Conservation (phyloP, 2,329 filamentous ascomycete species). For the Sporothrix dimorphospora region DNA sequence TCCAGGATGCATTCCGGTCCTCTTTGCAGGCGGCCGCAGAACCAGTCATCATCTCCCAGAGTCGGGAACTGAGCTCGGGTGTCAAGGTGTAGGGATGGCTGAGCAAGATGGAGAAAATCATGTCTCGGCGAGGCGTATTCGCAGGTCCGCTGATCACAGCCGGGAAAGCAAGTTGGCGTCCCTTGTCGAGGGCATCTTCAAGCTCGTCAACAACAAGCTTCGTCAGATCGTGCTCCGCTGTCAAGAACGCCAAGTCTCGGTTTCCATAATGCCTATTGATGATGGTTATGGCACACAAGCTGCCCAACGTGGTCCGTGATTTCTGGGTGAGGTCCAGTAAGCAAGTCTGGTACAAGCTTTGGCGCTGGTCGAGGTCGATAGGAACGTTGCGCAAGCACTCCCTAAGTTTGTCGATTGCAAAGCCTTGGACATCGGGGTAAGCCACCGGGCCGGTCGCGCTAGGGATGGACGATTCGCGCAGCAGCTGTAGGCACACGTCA, state of each 20-base stretch:
- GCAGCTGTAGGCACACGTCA: conserved; percentile 63
- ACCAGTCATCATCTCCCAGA: conserved; percentile 78
- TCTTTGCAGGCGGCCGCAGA: conserved; percentile 59
- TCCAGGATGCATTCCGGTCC: conserved; percentile 71
- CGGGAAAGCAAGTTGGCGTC: conserved; percentile 47
- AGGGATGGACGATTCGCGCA: conserved; percentile 70
- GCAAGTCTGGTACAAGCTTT: conserved; percentile 67
- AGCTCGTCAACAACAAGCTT: conserved; percentile 67
- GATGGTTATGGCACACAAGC: conserved; percentile 65
- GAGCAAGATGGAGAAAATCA: conserved; percentile 61
- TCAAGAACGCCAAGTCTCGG: conserved; percentile 60
- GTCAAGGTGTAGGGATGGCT: conserved; percentile 63
- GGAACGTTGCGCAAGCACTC: conserved; percentile 61
- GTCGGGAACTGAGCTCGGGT: conserved; percentile 59
- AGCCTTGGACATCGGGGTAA: conserved; percentile 64
- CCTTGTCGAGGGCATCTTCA: conserved; percentile 54
- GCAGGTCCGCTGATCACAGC: conserved; percentile 52
- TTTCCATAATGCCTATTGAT: conserved; percentile 51
- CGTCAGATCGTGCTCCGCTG: conserved; percentile 63
- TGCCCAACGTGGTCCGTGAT: conserved; percentile 69
- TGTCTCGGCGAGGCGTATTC: conserved; percentile 60
- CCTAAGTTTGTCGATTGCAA: conserved; percentile 64
- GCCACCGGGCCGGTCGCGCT: conserved; percentile 58
- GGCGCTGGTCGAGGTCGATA: conserved; percentile 57
- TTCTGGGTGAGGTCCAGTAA: conserved; percentile 67